Evolutionary conservation across 495 filamentous ascomycete genomes (phyloP), one percentile per base, ranked within the genome.

Genomic region (Durotheca rogersii): DNA sequence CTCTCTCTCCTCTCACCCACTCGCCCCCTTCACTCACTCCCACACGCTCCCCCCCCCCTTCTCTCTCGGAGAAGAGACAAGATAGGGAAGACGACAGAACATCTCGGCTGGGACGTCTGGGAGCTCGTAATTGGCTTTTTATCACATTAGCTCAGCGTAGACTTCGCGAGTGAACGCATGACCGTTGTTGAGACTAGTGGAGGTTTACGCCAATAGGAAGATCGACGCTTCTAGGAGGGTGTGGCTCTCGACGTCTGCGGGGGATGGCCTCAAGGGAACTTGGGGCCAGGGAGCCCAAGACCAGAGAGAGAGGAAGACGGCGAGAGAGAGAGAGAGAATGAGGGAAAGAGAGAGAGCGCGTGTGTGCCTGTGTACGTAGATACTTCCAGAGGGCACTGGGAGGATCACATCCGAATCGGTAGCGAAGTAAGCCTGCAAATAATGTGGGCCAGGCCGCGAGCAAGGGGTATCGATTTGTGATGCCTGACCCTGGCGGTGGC

Each of bases 111-210:
- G 72, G 59, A 62, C 66, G 58, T 62, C 56, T 61, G 54, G 45
- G 65, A 41, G 58, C 53, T 59, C 52, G 43, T 70, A 60, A 75
- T 73, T 73, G 67, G 69, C 38, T 58, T 48, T 62, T 57, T 45
- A 53, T 58, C 60, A 73, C 69, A 68, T 67, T 67, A 71, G 67
- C 62, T 71, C 61, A 68, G 66, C 43, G 63, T 69, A 67, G 61
- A 67, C 64, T 67, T 66, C 58, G 68, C 69, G 71, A 70, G 67
- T 63, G 65, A 67, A 71, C 67, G 72, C 72, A 73, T 73, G 71
- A 65, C 70, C 67, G 72, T 70, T 68, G 70, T 70, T 59, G 66
- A 67, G 65, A 60, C 58, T 61, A 58, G 56, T 62, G 61, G 54
- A 48, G 21, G 46, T 53, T 44, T 47, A 44, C 52, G 57, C 73